A percentile compares a stretch with the other conserved stretches of the same genome.
Evolutionary conservation across 495 filamentous ascomycete species (phyloP).

Genomic region (Daldinia decipiens): DNA sequence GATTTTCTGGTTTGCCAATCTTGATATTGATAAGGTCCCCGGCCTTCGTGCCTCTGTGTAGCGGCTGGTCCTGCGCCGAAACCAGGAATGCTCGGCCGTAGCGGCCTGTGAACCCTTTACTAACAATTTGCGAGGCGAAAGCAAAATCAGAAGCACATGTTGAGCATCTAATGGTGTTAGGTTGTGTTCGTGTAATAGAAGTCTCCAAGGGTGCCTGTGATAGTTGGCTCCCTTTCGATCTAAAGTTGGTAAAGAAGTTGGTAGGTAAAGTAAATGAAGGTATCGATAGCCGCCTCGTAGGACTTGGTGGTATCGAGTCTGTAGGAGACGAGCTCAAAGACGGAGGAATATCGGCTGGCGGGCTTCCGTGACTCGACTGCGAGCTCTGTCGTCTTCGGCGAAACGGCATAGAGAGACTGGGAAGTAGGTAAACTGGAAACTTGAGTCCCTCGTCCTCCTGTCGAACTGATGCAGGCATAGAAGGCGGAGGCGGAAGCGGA

Average conservation of each 20-base stretch:
- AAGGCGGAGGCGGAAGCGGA: conserved; percentile 25
- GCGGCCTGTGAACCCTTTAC: conserved; percentile 93
- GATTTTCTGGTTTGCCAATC: conserved; percentile 65
- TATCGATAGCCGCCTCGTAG: conserved; percentile 19
- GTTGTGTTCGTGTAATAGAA: conserved; percentile 49
- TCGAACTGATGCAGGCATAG: conserved; percentile 30
- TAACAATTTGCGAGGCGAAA: conserved; percentile 80
- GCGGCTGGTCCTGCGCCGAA: conserved; percentile 57
- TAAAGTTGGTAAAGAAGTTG: conserved; percentile 29
- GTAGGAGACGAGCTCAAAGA: conserved; percentile 50
- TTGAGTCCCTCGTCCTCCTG: conserved; percentile 33
- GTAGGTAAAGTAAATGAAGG: conserved; percentile 35
- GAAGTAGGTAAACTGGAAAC: conserved; percentile 61
- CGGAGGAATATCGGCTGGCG: conserved; percentile 35
- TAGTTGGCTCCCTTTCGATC: conserved; percentile 19
- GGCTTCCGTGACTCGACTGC: neutral
- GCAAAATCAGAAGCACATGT: conserved; percentile 80
- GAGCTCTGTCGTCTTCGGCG: conserved; percentile 50
- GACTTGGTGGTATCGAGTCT: conserved; percentile 41
- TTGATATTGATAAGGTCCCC: conserved; percentile 58
- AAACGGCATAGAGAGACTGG: conserved; percentile 57
- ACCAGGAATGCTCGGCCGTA: conserved; percentile 93
- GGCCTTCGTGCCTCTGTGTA: conserved; percentile 34
- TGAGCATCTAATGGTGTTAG: conserved; percentile 72
- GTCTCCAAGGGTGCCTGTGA: conserved; percentile 16